Evolutionary conservation across 805 yeast species (phyloP), one percentile per base, ranked within the genome.

Genomic region (Teunomyces aglyptinius): DNA sequence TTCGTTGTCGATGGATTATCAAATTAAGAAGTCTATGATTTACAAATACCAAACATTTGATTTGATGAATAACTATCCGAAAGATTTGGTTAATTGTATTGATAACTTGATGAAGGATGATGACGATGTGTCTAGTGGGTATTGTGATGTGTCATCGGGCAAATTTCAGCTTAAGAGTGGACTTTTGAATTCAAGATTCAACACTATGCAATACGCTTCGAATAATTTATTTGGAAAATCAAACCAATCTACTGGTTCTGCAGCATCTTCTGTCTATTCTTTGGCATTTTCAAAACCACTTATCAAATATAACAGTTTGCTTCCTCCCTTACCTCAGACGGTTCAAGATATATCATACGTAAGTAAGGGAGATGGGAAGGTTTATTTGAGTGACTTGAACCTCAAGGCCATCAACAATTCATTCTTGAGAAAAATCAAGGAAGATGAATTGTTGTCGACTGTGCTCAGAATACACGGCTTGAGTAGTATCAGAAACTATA

Each of bases 1-100:
- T 6, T 76, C 86, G 1, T 65, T 88, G 7, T 83, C 88, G 5
- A 68, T 73, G 12, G 97, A 89, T 65, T 89, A 84, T 57, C 75
- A 78, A 49, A 68, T 83, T 39, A 59, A 60, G 11, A 66, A 69
- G 41, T 65, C 69, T 22, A 64, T 53, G 51, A 53, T 65, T 12
- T 55, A 61, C 51, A 66, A 69, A 50, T 72, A 61, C 49, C 72
- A 65, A 45, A 61, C 66, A 8, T 71, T 63, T 53, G 77, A 73
- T 45, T 51, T 68, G 32, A 63, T 64, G 59, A 59, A 65, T 52
- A 71, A 73, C 46, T 71, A 63, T 52, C 68, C 68, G 8, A 64
- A 65, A 41, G 67, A 62, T 29, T 43, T 68, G 50, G 52, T 60
- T 27, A 41, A 45, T 16, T 55, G 51, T 10, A 49, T 66, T 12